Base-by-base conservation (phyloP, 2,329 filamentous ascomycete species). In the Whalleya microplaca region DNA sequence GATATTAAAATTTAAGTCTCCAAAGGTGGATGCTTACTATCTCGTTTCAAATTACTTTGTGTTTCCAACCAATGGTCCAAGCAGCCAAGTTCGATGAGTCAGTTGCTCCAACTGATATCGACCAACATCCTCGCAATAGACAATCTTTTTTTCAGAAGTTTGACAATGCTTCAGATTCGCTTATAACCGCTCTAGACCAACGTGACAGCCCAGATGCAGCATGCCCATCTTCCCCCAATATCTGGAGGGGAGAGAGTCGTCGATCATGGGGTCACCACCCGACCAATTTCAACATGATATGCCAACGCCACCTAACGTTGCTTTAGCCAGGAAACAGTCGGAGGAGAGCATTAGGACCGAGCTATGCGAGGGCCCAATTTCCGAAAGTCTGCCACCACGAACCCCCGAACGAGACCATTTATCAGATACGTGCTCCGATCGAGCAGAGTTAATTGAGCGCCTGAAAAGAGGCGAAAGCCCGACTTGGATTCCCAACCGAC, bases 381-480 rank as follows among this genome's bases (percentile, higher is more conserved):
- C 70, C 21, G 79, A 81, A 45, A 78, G 72, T 47, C 77, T 76
- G 51, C 21, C 63, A 29, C 62, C 72, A 12, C 62, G 53, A 29
- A 71, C 72, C 1, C 73, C 73, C 4, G 71, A 73, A 21, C 63
- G 64, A 20, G 68, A 70, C 29, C 44, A 56, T 5, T 55, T 65
- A n/a, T n/a, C n/a, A 8, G 65, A 62, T n/a, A 61, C 75, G 12
- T 79, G 78, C 37, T 80, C 79, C 18, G 86, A 92, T 71, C 84
- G 93, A 62, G 85, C 86, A 55, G 89, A 93, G 72, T 78, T 96
- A 66, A 97, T 98, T 55, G 85, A 92, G 73, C 84, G 88, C 62
- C 81, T 97, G 64, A 97, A 97, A 76, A 85, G 84, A 72, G 86
- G 86, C 29, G 87, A 92, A 73, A 89, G 85, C 67, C 88, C 90